These are phyloP conservation scores for Cyclotella sp. DNA, from an alignment of 108 stramenopile species.

Conservation along the genomic window DNA sequence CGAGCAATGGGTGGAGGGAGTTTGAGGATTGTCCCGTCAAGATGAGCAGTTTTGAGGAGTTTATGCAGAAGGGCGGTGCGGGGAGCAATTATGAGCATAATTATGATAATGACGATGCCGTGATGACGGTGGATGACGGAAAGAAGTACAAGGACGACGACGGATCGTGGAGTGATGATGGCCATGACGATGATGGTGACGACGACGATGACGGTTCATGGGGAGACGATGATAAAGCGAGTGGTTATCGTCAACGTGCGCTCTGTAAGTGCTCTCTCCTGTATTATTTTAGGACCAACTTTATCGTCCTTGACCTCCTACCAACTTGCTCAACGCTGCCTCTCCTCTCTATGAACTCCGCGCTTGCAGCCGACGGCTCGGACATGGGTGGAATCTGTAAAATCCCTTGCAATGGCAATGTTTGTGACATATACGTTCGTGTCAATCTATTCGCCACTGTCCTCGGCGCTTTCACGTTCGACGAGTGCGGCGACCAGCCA, in stretches of 20 bases:
- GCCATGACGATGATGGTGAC: neutral
- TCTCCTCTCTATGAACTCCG: too few relatives aligned
- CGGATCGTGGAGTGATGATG: neutral
- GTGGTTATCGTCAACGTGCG: neutral
- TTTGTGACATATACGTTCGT: conserved; percentile 16
- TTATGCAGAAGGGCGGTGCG: neutral
- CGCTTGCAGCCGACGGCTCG: neutral
- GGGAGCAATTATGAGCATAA: conserved; percentile 22
- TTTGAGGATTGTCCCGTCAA: conserved; percentile 53
- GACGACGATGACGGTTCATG: neutral
- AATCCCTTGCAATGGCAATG: conserved; percentile 13
- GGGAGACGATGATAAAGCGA: neutral
- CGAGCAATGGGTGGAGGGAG: conserved; percentile 39
- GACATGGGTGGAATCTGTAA: conserved; percentile 32
- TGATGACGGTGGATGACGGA: neutral
- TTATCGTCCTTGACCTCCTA: neutral
- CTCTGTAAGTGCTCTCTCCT: conserved; percentile 16
- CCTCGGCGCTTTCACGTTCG: conserved; percentile 78
- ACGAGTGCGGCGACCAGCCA: conserved; percentile 74
- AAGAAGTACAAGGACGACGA: neutral
- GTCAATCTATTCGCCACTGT: conserved; percentile 45
- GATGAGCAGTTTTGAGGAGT: conserved; percentile 18
- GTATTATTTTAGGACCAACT: too few relatives aligned
- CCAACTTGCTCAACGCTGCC: too few relatives aligned
- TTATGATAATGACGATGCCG: neutral